A percentile compares a stretch with the other conserved stretches of the same genome.
Evolutionary conservation across 306 rosid species (phyloP).

Genomic region (Carpinus viminea): DNA sequence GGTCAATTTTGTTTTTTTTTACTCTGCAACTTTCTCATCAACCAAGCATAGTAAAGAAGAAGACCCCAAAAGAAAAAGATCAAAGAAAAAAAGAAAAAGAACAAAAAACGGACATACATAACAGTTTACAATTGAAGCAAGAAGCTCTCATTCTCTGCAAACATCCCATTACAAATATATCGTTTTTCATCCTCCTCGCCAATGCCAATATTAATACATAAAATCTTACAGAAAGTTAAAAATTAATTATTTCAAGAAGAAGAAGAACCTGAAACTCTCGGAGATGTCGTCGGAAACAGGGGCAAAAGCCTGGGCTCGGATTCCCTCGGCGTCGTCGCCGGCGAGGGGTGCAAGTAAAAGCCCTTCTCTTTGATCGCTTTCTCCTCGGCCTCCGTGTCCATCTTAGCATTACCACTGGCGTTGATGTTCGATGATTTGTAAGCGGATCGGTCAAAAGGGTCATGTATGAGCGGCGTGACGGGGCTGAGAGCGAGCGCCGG

Average conservation of each 20-base stretch:
- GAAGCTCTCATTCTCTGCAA: constrained; percentile 47
- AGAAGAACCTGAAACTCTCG: constrained; percentile 74
- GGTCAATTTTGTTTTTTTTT: neutral
- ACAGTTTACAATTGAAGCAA: constrained; percentile 48
- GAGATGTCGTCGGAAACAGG: constrained; percentile 92
- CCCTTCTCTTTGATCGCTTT: constrained; percentile 86
- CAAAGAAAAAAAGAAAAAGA: neutral
- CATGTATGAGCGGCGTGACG: constrained; percentile 80
- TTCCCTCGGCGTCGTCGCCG: constrained; percentile 71
- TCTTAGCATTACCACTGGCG: constrained; percentile 23
- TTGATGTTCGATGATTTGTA: neutral
- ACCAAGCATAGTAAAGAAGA: constrained; percentile 11
- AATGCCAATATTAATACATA: constrained; percentile 44
- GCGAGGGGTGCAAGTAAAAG: constrained; percentile 82
- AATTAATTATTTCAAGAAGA: constrained; percentile 36
- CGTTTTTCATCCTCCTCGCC: constrained; percentile 22
- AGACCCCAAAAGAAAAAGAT: neutral
- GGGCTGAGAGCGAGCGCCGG: constrained; percentile 85
- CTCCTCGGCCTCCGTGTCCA: constrained; percentile 64
- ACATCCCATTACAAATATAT: constrained; percentile 47
- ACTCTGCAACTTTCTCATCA: constrained; percentile 19
- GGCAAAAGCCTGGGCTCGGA: constrained; percentile 76
- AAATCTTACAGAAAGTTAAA: constrained; percentile 37
- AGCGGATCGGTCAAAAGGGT: constrained; percentile 73
- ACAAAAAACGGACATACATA: neutral